Conservation (phyloP, 202 grass and related monocot species). For the Carex sylvatica region DNA sequence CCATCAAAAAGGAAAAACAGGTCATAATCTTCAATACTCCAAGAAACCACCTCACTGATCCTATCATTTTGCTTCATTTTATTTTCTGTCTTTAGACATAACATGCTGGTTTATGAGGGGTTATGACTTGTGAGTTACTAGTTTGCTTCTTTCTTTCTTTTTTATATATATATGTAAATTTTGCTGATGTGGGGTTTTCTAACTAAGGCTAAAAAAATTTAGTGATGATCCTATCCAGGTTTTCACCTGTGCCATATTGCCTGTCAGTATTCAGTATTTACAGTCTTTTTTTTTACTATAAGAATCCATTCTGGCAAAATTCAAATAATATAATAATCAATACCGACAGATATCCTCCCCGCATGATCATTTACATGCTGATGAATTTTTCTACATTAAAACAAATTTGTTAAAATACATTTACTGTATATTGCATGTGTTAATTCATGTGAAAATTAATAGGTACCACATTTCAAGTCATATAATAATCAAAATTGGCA, state of each 20-base stretch:
- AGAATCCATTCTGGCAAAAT: too few species aligned
- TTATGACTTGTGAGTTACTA: not conserved
- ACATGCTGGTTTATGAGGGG: not conserved
- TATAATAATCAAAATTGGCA: too few species aligned
- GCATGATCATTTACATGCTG: too few species aligned
- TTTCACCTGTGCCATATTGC: not conserved
- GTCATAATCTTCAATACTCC: conserved; percentile 51
- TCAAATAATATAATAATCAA: too few species aligned
- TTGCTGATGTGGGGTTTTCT: not conserved
- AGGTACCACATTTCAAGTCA: too few species aligned
- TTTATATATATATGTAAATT: not conserved
- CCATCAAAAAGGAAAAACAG: conserved; percentile 63
- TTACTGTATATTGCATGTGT: too few species aligned
- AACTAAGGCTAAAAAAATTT: not conserved
- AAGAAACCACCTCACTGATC: conserved; percentile 42
- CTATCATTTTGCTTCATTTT: conserved; percentile 5
- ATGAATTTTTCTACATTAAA: too few species aligned
- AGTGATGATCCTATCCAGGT: not conserved
- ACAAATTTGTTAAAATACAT: too few species aligned
- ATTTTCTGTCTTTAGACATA: not conserved
- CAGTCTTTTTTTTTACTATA: not conserved
- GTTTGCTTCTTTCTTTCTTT: not conserved
- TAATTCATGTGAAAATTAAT: too few species aligned
- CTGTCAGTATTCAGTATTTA: not conserved
- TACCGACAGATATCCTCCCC: too few species aligned